Conservation (phyloP, 306 rosid genomes). For the Hylodesmum podocarpum region DNA sequence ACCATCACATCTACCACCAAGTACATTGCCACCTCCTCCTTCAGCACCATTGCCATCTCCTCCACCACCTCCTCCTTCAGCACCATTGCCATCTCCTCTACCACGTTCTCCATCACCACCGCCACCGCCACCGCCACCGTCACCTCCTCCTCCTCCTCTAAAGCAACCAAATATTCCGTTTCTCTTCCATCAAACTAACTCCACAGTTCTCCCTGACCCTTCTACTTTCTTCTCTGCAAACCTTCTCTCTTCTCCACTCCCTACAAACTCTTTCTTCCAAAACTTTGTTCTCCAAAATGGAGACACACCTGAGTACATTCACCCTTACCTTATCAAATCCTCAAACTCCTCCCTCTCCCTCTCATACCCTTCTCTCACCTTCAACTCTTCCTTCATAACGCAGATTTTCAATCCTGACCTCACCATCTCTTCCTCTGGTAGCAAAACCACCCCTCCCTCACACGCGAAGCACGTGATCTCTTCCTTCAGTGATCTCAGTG, state of each 20-base stretch:
- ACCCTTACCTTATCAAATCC: constrained; percentile 79
- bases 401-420: constrained; percentile 68
- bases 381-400: constrained; percentile 42
- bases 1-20: not conserved
- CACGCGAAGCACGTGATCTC: constrained; percentile 51
- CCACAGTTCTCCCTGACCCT: constrained; percentile 78
- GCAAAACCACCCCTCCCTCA: constrained; percentile 23
- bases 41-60: not conserved
- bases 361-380: constrained; percentile 61
- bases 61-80: not conserved
- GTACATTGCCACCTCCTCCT: too few relatives aligned
- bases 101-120: not conserved
- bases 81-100: not conserved
- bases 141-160: not conserved
- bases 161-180: constrained; percentile 41
- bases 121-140: not conserved
- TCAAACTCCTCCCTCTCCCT: constrained; percentile 60
- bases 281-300: constrained; percentile 72
- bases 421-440: constrained; percentile 54
- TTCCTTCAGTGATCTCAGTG: constrained; percentile 62
- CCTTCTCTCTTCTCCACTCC: constrained; percentile 71
- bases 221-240: constrained; percentile 59
- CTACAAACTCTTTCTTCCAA: constrained; percentile 89
- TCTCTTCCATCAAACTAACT: constrained; percentile 56
- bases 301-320: constrained; percentile 67